Evolutionary conservation across 208 protist genomes (phyloP).

Genomic region (Trypanosoma vivax): DNA sequence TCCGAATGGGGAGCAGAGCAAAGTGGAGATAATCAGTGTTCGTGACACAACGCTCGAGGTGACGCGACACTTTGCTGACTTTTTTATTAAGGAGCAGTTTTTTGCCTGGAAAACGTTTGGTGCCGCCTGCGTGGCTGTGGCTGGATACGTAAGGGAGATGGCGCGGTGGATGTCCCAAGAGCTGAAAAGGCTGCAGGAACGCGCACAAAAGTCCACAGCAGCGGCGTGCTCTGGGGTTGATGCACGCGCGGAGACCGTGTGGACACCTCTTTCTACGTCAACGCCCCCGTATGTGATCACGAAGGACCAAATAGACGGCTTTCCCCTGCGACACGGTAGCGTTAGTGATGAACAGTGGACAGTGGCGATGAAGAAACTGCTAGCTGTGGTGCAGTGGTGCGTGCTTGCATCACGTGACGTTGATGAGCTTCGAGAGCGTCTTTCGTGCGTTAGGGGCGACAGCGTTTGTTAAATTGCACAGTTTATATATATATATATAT

Average conservation of each 20-base stretch:
- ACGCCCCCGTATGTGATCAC: conserved; percentile 40
- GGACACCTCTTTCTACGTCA: conserved; percentile 3
- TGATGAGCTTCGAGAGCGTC: conserved; percentile 21
- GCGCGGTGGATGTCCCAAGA: conserved; percentile 22
- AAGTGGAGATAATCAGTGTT: conserved; percentile 20
- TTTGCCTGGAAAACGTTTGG: conserved; percentile 73
- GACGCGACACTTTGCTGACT: conserved; percentile 25
- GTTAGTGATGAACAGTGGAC: conserved; percentile 66
- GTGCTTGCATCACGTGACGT: conserved; percentile 48
- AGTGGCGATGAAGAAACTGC: conserved; percentile 70
- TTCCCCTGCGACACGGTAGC: conserved; percentile 49
- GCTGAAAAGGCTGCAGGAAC: conserved; percentile 22
- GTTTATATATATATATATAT: too few species aligned
- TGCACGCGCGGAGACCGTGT: background rate
- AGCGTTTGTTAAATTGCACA: too few species aligned
- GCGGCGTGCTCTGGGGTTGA: background rate
- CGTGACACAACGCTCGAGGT: conserved; percentile 7
- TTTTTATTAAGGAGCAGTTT: conserved; percentile 60
- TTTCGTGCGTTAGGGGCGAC: too few species aligned
- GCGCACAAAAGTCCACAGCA: background rate
- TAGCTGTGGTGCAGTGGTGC: conserved; percentile 75
- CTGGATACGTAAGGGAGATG: conserved; percentile 59
- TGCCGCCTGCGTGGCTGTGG: conserved; percentile 49
- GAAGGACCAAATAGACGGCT: conserved; percentile 47
- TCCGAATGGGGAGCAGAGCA: conserved; percentile 44